Percentiles rank a stretch among this genome's conserved stretches.
Conservation (phyloP, 2,329 filamentous ascomycete genomes). For the Beauveria caledonica region DNA sequence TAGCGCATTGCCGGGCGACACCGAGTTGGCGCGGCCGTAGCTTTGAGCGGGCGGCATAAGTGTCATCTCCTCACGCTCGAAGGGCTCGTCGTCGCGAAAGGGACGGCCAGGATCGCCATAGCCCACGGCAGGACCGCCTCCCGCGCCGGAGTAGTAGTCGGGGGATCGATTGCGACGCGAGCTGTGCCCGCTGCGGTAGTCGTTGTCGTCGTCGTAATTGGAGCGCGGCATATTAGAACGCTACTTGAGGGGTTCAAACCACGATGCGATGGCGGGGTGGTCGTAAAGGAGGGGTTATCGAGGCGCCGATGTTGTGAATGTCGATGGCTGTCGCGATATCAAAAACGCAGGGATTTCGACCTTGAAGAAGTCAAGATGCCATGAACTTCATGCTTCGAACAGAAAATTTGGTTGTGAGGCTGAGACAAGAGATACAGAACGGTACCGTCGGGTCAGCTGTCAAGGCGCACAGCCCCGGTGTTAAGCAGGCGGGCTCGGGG, state of each 20-base stretch:
- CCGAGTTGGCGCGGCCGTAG: constrained; percentile 25
- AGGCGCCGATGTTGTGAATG: background rate
- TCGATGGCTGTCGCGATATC: background rate
- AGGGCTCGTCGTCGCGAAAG: constrained; percentile 20
- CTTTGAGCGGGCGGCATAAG: constrained; percentile 18
- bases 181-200: constrained; percentile 1
- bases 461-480: background rate
- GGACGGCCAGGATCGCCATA: constrained; percentile 9
- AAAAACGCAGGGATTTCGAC: background rate
- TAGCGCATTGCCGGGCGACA: constrained; percentile 21
- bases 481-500: background rate
- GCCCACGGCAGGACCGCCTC: constrained; percentile 13
- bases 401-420: background rate
- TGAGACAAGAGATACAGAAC: background rate
- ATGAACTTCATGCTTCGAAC: background rate
- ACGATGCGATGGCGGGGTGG: background rate
- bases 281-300: background rate
- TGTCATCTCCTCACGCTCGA: constrained; percentile 22
- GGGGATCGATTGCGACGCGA: constrained; percentile 20
- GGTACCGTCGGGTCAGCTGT: background rate
- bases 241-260: background rate
- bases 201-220: constrained; percentile 15
- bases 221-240: background rate
- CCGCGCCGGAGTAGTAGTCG: constrained; percentile 24
- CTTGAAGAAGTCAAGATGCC: background rate